These are phyloP conservation scores for Colletotrichum liriopes DNA, from an alignment of 2,329 filamentous ascomycete genomes.

Conservation along the genomic window DNA sequence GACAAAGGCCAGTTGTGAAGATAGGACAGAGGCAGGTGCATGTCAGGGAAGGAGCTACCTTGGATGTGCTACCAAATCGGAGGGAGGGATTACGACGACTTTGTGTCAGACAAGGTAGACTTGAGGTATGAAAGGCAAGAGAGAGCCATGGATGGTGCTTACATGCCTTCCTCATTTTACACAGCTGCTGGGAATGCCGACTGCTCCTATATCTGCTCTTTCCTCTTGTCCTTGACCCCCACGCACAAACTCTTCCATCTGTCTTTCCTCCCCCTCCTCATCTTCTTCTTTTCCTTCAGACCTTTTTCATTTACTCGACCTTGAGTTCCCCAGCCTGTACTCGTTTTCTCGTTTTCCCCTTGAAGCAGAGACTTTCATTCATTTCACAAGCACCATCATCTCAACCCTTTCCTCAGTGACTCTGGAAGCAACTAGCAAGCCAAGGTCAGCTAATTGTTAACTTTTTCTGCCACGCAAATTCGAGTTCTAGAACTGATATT, in stretches of 20 bases:
- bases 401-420: background rate
- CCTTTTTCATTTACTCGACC: background rate
- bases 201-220: conserved; percentile 30
- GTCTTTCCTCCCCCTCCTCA: background rate
- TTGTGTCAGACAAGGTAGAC: background rate
- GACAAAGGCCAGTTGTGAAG: background rate
- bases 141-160: background rate
- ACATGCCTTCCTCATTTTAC: background rate
- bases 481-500: background rate
- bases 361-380: background rate
- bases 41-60: background rate
- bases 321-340: background rate
- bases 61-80: background rate
- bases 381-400: background rate
- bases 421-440: background rate
- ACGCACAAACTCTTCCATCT: background rate
- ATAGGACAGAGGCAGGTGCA: background rate
- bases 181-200: background rate
- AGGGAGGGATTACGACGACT: background rate
- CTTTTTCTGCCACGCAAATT: background rate
- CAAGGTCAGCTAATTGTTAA: background rate
- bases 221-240: background rate
- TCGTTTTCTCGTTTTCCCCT: conserved; percentile 18
- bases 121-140: background rate
- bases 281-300: background rate